These are phyloP conservation scores for Fusarium sp. DNA, from an alignment of 2,329 filamentous ascomycete species.

Conservation along the genomic window DNA sequence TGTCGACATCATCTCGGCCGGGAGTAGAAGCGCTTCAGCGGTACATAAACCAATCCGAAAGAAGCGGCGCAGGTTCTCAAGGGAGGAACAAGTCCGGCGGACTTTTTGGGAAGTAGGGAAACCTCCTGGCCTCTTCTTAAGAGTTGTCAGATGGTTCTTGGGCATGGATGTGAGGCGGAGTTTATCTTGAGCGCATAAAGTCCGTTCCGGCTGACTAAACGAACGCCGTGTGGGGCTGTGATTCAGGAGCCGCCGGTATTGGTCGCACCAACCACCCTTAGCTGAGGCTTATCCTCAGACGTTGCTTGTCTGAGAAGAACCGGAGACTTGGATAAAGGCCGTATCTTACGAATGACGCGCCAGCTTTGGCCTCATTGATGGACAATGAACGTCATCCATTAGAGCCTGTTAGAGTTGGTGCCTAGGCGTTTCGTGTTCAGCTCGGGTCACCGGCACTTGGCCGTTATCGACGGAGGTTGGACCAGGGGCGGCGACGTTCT, in stretches of 20 bases:
- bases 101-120: slow-evolving; percentile 32
- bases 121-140: neutral
- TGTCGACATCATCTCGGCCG: slow-evolving; percentile 27
- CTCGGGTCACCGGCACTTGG: neutral
- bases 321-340: slow-evolving; percentile 33
- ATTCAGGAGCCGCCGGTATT: slow-evolving; percentile 9
- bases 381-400: neutral
- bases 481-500: neutral
- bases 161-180: slow-evolving; percentile 23
- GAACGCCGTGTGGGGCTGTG: neutral
- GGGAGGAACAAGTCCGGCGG: slow-evolving; percentile 41
- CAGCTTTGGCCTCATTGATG: neutral
- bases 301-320: neutral
- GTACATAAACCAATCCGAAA: slow-evolving; percentile 15
- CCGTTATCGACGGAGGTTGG: neutral
- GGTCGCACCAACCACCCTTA: neutral
- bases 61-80: slow-evolving; percentile 4
- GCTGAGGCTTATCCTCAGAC: slow-evolving; percentile 17
- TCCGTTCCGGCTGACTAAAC: slow-evolving; percentile 14
- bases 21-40: slow-evolving; percentile 4
- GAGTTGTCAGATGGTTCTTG: neutral
- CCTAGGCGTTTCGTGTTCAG: neutral
- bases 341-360: slow-evolving; percentile 9
- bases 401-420: neutral
- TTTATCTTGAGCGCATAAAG: slow-evolving; percentile 25